Percentiles rank a stretch among this genome's conserved stretches.
These are phyloP conservation scores for Thuidium tamariscinum DNA, from an alignment of 225 moss, liverwort and hornwort species.

Conservation along the genomic window DNA sequence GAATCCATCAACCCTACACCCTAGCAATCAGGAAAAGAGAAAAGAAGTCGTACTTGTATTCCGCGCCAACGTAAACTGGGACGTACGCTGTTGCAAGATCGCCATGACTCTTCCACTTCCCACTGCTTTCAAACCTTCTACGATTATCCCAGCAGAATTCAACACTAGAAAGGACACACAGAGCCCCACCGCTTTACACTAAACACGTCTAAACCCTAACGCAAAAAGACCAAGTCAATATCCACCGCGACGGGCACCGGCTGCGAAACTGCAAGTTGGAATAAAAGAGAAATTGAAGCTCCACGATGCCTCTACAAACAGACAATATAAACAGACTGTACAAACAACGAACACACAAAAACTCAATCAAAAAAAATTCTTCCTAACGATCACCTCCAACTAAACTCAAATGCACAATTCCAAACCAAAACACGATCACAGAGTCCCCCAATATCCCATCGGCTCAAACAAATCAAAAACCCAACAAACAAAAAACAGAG, in stretches of 20 bases:
- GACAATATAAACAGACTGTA: neutral
- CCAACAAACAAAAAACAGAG: no score
- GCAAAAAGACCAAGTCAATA: neutral
- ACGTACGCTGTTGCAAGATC: neutral
- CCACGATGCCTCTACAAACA: neutral
- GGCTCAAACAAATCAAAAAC: neutral
- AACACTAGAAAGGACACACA: neutral
- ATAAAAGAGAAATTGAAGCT: neutral
- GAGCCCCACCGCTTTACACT: neutral
- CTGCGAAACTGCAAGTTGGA: neutral
- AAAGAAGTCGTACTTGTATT: neutral
- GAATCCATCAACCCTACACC: neutral
- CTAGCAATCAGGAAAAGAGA: neutral
- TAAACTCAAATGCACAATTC: neutral
- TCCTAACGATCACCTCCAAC: neutral
- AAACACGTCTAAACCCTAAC: neutral
- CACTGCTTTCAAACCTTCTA: neutral
- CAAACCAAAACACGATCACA: neutral
- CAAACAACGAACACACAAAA: neutral
- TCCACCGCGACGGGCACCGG: neutral
- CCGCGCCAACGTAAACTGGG: neutral
- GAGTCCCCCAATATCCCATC: neutral
- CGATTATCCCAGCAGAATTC: neutral
- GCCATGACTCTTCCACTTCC: neutral
- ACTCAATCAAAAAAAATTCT: neutral